Evolutionary conservation across 345 rosid species (phyloP).

Genomic region (Syzygium aqueum): DNA sequence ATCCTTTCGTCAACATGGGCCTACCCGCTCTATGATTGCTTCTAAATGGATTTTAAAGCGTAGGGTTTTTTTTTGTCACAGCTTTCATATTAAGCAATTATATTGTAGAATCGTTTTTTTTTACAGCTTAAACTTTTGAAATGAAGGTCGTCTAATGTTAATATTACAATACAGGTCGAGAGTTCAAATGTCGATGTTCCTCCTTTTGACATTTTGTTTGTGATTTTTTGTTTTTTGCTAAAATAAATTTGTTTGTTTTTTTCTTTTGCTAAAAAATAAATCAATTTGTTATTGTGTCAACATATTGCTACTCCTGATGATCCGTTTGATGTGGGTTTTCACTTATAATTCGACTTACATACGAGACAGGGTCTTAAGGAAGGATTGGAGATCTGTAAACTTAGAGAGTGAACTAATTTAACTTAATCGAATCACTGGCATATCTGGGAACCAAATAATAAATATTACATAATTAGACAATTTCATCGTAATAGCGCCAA

Average conservation of each 20-base stretch:
- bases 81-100: not conserved
- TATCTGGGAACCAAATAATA: not conserved
- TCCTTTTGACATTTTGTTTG: not conserved
- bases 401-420: not conserved
- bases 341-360: not conserved
- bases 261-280: no score
- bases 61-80: not conserved
- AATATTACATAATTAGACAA: not conserved
- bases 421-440: not conserved
- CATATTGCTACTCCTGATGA: not conserved
- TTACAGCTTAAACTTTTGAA: not conserved
- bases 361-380: not conserved
- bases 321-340: not conserved
- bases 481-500: not conserved
- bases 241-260: no score
- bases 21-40: not conserved
- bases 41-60: not conserved
- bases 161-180: not conserved
- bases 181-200: not conserved
- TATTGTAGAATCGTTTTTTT: not conserved
- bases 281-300: not conserved
- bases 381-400: not conserved
- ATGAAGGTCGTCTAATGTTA: not conserved
- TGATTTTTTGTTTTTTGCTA: no score
- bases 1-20: not conserved